A percentile compares a stretch with the other conserved stretches of the same genome.
Evolutionary conservation across 2,329 filamentous ascomycete genomes (phyloP).

Genomic region (Cladorrhinum sp.): DNA sequence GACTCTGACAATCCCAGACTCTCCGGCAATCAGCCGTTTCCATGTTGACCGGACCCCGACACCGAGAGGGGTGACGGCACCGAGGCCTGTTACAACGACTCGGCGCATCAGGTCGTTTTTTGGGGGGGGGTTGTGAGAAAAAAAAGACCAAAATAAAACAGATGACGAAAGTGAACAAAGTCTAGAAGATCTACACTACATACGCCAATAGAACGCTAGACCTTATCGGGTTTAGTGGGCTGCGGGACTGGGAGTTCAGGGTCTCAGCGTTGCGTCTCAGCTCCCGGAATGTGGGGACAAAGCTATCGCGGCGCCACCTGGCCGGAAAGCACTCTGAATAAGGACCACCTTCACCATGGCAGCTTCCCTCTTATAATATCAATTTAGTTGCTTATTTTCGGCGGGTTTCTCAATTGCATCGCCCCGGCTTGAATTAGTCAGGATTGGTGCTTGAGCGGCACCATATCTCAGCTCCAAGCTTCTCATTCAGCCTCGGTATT

Average conservation of each 20-base stretch:
- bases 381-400: background rate
- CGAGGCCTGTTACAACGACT: slow-evolving; percentile 81
- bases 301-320: slow-evolving; percentile 18
- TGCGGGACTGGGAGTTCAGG: background rate
- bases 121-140: background rate
- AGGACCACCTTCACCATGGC: background rate
- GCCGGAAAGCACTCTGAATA: slow-evolving; percentile 22
- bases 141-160: background rate
- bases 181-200: background rate
- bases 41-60: slow-evolving; percentile 76
- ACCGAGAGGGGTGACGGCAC: slow-evolving; percentile 78
- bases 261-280: background rate
- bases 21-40: slow-evolving; percentile 73
- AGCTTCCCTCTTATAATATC: background rate
- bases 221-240: background rate
- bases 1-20: slow-evolving; percentile 78
- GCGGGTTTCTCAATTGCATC: background rate
- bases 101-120: slow-evolving; percentile 58
- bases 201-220: background rate
- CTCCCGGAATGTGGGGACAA: slow-evolving; percentile 13
- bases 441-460: no score
- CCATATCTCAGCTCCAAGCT: background rate
- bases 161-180: background rate
- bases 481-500: background rate
- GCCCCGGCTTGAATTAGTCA: background rate